A percentile compares a stretch with the other conserved stretches of the same genome.
These are phyloP conservation scores for Nakazawaea siamensis DNA, from an alignment of 805 yeast species.

Conservation along the genomic window DNA sequence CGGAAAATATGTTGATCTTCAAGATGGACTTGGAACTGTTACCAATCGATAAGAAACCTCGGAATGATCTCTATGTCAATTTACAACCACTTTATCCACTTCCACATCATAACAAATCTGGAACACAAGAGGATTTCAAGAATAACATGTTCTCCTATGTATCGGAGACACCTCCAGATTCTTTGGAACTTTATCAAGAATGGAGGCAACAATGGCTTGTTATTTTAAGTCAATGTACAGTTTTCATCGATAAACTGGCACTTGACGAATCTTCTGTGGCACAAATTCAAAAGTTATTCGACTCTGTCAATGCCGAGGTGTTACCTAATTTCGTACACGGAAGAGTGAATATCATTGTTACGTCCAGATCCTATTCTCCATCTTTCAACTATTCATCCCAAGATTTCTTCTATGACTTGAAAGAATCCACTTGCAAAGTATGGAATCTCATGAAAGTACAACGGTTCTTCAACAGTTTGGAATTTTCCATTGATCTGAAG, in stretches of 20 bases:
- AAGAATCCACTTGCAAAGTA: slow-evolving; percentile 39
- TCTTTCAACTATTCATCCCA: slow-evolving; percentile 27
- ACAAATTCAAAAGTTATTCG: slow-evolving; percentile 34
- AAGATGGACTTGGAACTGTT: slow-evolving; percentile 17
- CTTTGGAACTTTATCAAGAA: slow-evolving; percentile 24
- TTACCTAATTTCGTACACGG: slow-evolving; percentile 36
- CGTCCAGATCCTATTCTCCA: slow-evolving; percentile 32
- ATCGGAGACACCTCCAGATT: slow-evolving; percentile 26
- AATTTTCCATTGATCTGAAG: slow-evolving; percentile 23
- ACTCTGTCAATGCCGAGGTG: slow-evolving; percentile 39
- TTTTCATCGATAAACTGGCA: slow-evolving; percentile 39
- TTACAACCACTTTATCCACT: slow-evolving; percentile 9
- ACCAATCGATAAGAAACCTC: slow-evolving; percentile 8
- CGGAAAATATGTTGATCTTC: slow-evolving; percentile 34
- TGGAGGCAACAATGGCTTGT: slow-evolving; percentile 50
- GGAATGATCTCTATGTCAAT: slow-evolving; percentile 7
- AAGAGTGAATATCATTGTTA: slow-evolving; percentile 36
- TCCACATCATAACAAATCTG: slow-evolving; percentile 2
- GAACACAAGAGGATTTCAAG: background rate
- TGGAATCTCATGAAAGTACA: slow-evolving; percentile 55
- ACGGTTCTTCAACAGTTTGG: slow-evolving; percentile 42
- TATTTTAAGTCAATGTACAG: slow-evolving; percentile 35
- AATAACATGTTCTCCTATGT: slow-evolving; percentile 18
- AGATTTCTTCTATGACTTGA: slow-evolving; percentile 41
- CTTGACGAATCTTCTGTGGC: slow-evolving; percentile 26